These are phyloP conservation scores for Bipolaris oryzae DNA, from an alignment of 2,329 filamentous ascomycete species.

Conservation along the genomic window DNA sequence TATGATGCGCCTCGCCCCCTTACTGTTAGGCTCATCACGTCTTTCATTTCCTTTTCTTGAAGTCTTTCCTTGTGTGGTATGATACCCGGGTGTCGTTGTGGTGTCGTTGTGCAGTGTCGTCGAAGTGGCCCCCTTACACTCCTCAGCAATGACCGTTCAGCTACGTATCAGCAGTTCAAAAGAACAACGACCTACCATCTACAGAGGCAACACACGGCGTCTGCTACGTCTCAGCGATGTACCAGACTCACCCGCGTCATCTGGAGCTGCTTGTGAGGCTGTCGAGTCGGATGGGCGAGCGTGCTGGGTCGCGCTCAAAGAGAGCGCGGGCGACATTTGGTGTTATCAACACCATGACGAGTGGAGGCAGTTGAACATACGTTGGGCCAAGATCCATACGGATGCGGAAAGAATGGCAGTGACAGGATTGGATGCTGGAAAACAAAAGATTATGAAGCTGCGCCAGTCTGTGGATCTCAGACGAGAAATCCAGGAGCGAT, in stretches of 20 bases:
- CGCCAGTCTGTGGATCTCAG: constrained; percentile 31
- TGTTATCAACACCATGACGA: constrained; percentile 21
- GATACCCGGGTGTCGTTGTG: not conserved
- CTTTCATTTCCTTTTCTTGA: too few relatives aligned
- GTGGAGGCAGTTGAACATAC: constrained; percentile 20
- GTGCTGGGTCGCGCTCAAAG: constrained; percentile 16
- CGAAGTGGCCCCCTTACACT: not conserved
- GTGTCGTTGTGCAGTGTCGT: not conserved
- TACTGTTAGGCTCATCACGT: too few relatives aligned
- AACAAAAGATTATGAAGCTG: constrained; percentile 33
- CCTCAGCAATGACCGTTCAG: constrained; percentile 13
- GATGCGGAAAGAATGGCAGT: constrained; percentile 30
- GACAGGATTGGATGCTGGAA: constrained; percentile 15
- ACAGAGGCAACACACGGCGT: constrained; percentile 13
- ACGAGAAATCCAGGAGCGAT: constrained; percentile 29
- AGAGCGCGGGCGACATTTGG: too few relatives aligned
- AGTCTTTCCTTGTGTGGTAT: not conserved
- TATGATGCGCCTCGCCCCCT: too few relatives aligned
- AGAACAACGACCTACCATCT: constrained; percentile 6
- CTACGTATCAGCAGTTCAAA: constrained; percentile 15
- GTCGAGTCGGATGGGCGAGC: constrained; percentile 30
- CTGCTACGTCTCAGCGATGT: constrained; percentile 15
- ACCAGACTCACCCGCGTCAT: constrained; percentile 24
- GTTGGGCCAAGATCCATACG: constrained; percentile 23
- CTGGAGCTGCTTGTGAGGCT: constrained; percentile 26